Evolutionary conservation across 139 green algal species (phyloP).

Genomic region (Klebsormidium nitens): DNA sequence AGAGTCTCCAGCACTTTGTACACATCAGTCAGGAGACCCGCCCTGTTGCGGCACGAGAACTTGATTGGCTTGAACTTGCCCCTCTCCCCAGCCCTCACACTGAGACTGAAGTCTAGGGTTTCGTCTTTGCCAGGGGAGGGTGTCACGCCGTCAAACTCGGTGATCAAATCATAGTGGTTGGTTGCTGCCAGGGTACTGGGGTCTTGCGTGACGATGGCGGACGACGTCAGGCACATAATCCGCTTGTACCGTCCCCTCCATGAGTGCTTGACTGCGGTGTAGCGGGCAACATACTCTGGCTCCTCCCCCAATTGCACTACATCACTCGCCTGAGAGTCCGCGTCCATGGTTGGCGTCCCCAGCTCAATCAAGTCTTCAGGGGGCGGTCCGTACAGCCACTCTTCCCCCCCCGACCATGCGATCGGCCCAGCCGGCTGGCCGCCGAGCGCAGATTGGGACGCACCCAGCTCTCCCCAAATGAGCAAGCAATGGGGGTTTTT

Average conservation of each 20-base stretch:
- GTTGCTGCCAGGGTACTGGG: constrained; percentile 67
- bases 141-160: constrained; percentile 50
- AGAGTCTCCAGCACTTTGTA: constrained; percentile 52
- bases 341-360: too few species aligned
- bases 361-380: too few species aligned
- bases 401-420: too few species aligned
- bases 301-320: too few species aligned
- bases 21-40: constrained; percentile 66
- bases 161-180: constrained; percentile 67
- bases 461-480: too few species aligned
- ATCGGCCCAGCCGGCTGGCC: too few species aligned
- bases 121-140: neutral
- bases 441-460: too few species aligned
- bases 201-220: constrained; percentile 66
- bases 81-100: constrained; percentile 23
- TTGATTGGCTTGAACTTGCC: constrained; percentile 68
- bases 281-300: constrained; percentile 52
- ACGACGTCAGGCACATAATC: constrained; percentile 66
- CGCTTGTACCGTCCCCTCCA: constrained; percentile 75
- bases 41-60: constrained; percentile 63
- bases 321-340: too few species aligned
- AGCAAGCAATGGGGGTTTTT: too few species aligned
- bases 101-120: constrained; percentile 57
- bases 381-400: too few species aligned
- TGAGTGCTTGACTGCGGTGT: constrained; percentile 66